These are phyloP conservation scores for Talaromyces amestolkiae DNA, from an alignment of 2,329 filamentous ascomycete genomes.

Conservation along the genomic window DNA sequence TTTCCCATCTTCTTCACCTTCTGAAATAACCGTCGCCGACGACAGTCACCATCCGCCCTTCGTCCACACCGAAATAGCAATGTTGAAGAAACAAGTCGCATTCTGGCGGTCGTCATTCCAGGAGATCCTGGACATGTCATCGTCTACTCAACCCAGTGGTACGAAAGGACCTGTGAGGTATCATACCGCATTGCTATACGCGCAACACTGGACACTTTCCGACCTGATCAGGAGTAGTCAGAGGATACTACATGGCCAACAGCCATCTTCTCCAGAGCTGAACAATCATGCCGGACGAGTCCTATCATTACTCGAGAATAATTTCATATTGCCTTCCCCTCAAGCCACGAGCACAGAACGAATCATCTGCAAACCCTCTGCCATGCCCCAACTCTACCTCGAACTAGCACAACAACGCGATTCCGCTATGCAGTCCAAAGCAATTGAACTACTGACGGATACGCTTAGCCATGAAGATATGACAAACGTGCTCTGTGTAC, in stretches of 20 bases:
- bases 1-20: background rate
- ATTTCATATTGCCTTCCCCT: background rate
- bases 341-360: background rate
- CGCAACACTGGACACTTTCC: background rate
- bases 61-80: background rate
- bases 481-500: background rate
- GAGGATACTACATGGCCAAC: background rate
- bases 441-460: background rate
- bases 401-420: constrained; percentile 3
- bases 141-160: background rate
- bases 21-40: background rate
- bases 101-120: background rate
- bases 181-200: background rate
- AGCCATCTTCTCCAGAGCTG: background rate
- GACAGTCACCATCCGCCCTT: background rate
- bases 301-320: background rate
- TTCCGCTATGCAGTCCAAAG: background rate
- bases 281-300: background rate
- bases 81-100: background rate
- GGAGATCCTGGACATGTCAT: background rate
- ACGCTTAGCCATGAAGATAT: background rate
- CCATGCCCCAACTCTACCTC: background rate
- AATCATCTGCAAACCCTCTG: background rate
- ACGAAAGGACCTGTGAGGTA: background rate
- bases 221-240: background rate